Conservation (phyloP, 179 eudicot genomes). For the Silene coronaria region DNA sequence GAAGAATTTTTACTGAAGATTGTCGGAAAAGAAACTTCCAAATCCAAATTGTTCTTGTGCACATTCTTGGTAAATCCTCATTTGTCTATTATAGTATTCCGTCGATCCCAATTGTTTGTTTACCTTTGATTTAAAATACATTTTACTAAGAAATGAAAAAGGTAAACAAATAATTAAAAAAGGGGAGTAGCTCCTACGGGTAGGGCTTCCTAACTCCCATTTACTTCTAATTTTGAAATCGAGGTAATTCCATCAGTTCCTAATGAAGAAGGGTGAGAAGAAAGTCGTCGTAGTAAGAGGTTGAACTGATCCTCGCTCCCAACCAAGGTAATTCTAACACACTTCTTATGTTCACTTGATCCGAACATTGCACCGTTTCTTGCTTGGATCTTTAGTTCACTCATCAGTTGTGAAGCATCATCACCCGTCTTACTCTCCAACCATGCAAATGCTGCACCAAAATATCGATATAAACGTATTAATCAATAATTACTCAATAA, state of each 20-base stretch:
- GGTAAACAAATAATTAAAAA: too few relatives aligned
- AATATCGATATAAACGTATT: not conserved
- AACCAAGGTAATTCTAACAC: constrained; percentile 58
- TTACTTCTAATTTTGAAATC: not conserved
- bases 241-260: not conserved
- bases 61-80: too few relatives aligned
- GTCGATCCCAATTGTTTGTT: too few relatives aligned
- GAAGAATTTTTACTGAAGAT: too few relatives aligned
- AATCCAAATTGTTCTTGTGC: too few relatives aligned
- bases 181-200: too few relatives aligned
- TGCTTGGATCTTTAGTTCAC: constrained; percentile 36
- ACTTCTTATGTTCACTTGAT: constrained; percentile 20
- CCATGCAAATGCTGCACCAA: constrained; percentile 63
- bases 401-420: constrained; percentile 35
- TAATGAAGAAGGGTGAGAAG: constrained; percentile 10
- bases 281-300: constrained; percentile 44
- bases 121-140: too few relatives aligned
- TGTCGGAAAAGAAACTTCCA: too few relatives aligned
- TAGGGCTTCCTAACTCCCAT: not conserved
- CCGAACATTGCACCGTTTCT: constrained; percentile 56
- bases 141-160: too few relatives aligned
- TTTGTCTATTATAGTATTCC: too few relatives aligned
- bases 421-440: constrained; percentile 45
- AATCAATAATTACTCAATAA: too few relatives aligned
- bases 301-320: constrained; percentile 46